A percentile compares a stretch with the other conserved stretches of the same genome.
Conservation (phyloP, 768 basidiomycete genomes). For the Mycena vitilis region DNA sequence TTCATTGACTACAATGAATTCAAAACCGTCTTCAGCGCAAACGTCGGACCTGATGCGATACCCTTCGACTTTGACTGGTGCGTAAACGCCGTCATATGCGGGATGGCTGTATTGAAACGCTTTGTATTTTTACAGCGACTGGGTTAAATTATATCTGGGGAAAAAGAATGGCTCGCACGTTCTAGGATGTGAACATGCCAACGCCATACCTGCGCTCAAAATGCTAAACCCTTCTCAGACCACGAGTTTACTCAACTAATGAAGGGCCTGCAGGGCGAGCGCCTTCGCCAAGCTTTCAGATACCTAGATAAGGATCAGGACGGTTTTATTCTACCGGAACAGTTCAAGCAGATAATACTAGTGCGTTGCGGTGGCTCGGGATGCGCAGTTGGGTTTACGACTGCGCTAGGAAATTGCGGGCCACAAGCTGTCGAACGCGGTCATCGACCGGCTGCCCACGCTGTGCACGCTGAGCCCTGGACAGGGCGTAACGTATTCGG, state of each 20-base stretch:
- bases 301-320: slow-evolving; percentile 90
- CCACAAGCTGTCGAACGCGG: slow-evolving; percentile 95
- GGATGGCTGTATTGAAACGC: slow-evolving; percentile 9
- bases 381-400: slow-evolving; percentile 1
- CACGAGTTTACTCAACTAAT: slow-evolving; percentile 98
- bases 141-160: slow-evolving; percentile 96
- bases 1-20: slow-evolving; percentile 95
- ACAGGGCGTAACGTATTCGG: slow-evolving; percentile 93
- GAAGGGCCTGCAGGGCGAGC: slow-evolving; percentile 98
- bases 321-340: slow-evolving; percentile 92
- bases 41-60: slow-evolving; percentile 81
- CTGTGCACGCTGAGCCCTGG: slow-evolving; percentile 91
- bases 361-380: slow-evolving; percentile 57
- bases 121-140: slow-evolving; percentile 66
- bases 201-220: neutral
- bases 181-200: slow-evolving; percentile 77
- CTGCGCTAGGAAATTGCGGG: slow-evolving; percentile 87
- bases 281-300: slow-evolving; percentile 95
- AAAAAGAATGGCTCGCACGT: slow-evolving; percentile 92
- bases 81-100: slow-evolving; percentile 31
- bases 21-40: slow-evolving; percentile 89
- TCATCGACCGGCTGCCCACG: slow-evolving; percentile 93
- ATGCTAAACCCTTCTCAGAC: slow-evolving; percentile 58
- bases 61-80: slow-evolving; percentile 97
- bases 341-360: slow-evolving; percentile 95